Conservation (phyloP, 306 rosid species). For the Ormosia emarginata region DNA sequence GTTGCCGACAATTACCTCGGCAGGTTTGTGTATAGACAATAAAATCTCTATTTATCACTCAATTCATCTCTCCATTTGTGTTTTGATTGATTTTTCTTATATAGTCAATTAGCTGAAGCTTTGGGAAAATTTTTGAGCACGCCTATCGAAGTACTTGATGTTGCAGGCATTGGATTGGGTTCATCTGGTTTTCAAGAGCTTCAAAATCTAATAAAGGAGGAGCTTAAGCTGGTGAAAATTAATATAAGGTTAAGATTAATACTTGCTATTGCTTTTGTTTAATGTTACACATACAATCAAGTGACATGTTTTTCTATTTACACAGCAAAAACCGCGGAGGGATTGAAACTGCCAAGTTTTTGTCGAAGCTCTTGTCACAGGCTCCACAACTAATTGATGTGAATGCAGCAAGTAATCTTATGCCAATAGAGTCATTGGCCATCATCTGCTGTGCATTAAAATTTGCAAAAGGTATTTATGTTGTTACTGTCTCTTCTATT, state of each 20-base stretch:
- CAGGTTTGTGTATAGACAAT: slow-evolving; percentile 55
- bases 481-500: background rate
- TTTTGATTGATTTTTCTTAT: slow-evolving; percentile 35
- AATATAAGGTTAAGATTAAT: slow-evolving; percentile 62
- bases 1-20: slow-evolving; percentile 85
- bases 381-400: slow-evolving; percentile 65
- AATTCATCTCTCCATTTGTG: slow-evolving; percentile 18
- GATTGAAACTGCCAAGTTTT: slow-evolving; percentile 65
- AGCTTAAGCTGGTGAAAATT: slow-evolving; percentile 56
- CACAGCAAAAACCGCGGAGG: slow-evolving; percentile 83
- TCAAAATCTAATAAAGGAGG: slow-evolving; percentile 41
- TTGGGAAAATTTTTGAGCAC: slow-evolving; percentile 57
- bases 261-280: slow-evolving; percentile 21
- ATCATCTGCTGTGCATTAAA: slow-evolving; percentile 57
- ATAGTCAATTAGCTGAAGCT: slow-evolving; percentile 63
- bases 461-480: slow-evolving; percentile 57
- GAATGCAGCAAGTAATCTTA: slow-evolving; percentile 71
- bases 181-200: slow-evolving; percentile 67
- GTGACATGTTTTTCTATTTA: slow-evolving; percentile 16
- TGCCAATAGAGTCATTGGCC: slow-evolving; percentile 61
- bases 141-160: slow-evolving; percentile 57
- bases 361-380: slow-evolving; percentile 48
- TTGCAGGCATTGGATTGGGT: slow-evolving; percentile 63
- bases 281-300: slow-evolving; percentile 13
- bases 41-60: slow-evolving; percentile 16